Conservation (phyloP, 2,329 filamentous ascomycete genomes). For the Exophiala sp. region DNA sequence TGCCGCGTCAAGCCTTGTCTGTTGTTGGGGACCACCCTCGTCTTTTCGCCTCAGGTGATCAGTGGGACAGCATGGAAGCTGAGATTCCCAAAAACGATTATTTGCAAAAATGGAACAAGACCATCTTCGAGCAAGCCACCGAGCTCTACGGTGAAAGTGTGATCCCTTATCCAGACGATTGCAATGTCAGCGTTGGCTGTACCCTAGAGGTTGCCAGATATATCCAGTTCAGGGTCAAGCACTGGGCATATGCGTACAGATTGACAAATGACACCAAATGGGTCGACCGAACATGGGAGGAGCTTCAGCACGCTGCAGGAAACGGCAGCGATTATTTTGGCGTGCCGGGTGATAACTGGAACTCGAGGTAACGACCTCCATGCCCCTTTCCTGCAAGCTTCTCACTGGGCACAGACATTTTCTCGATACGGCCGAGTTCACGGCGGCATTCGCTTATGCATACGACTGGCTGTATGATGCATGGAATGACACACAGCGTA, state of each 20-base stretch:
- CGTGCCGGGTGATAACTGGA: slow-evolving; percentile 5
- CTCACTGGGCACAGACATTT: slow-evolving; percentile 5
- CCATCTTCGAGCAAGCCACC: slow-evolving; percentile 6
- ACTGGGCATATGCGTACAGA: slow-evolving; percentile 6
- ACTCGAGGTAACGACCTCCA: slow-evolving; percentile 3
- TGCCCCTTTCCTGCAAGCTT: neutral
- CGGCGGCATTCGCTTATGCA: slow-evolving; percentile 6
- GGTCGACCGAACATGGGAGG: slow-evolving; percentile 5
- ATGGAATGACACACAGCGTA: slow-evolving; percentile 3
- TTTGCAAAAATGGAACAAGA: slow-evolving; percentile 5
- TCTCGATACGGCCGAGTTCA: slow-evolving; percentile 9
- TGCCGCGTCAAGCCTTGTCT: slow-evolving; percentile 3
- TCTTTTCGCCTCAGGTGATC: slow-evolving; percentile 7
- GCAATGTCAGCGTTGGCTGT: slow-evolving; percentile 9
- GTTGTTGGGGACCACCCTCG: slow-evolving; percentile 5
- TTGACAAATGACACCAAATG: slow-evolving; percentile 7
- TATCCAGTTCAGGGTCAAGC: slow-evolving; percentile 8
- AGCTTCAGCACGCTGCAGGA: slow-evolving; percentile 7
- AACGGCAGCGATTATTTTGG: slow-evolving; percentile 8
- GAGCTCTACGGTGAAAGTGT: neutral
- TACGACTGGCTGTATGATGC: slow-evolving; percentile 10
- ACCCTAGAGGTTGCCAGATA: slow-evolving; percentile 9
- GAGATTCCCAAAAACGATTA: slow-evolving; percentile 4
- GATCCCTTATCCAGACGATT: slow-evolving; percentile 8
- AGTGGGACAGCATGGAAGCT: slow-evolving; percentile 1